These are phyloP conservation scores for Suhomyces coccinellae DNA, from an alignment of 1,139 yeast genomes.

Conservation along the genomic window DNA sequence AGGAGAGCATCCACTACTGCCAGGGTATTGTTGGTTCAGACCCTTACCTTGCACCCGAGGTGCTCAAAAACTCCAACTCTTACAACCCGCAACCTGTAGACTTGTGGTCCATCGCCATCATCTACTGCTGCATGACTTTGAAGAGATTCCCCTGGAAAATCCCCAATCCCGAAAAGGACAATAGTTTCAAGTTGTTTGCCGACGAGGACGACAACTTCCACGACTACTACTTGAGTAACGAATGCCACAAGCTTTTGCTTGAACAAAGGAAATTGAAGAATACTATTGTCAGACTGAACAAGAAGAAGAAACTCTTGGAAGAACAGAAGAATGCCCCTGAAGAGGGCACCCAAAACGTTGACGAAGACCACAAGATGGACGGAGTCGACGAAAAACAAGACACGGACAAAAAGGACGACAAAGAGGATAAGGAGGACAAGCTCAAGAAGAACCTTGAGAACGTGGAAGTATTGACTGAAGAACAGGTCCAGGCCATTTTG, in stretches of 20 bases:
- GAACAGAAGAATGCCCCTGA: conserved; percentile 10
- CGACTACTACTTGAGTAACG: conserved; percentile 52
- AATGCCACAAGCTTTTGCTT: conserved; percentile 48
- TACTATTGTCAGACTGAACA: conserved; percentile 44
- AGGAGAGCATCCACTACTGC: conserved; percentile 68
- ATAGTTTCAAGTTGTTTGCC: conserved; percentile 67
- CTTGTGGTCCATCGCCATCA: conserved; percentile 93
- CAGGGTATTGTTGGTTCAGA: conserved; percentile 97
- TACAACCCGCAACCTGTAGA: conserved; percentile 95
- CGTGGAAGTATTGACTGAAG: conserved; percentile 36
- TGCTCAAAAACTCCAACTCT: conserved; percentile 60
- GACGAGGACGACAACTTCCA: conserved; percentile 56
- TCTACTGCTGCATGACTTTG: conserved; percentile 92
- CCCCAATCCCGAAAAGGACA: conserved; percentile 78
- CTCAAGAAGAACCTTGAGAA: conserved; percentile 16
- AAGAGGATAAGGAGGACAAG: conserved; percentile 11
- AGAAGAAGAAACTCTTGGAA: conserved; percentile 33
- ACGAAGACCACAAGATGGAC: conserved; percentile 2
- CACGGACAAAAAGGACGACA: conserved; percentile 13
- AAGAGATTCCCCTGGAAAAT: conserved; percentile 97
- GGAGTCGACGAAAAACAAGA: neutral
- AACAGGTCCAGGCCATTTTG: conserved; percentile 34
- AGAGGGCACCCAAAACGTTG: neutral
- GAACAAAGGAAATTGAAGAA: conserved; percentile 49
- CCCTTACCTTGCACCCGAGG: conserved; percentile 98